Conservation (phyloP, 495 filamentous ascomycete genomes). For the Daldinia vernicosa region DNA sequence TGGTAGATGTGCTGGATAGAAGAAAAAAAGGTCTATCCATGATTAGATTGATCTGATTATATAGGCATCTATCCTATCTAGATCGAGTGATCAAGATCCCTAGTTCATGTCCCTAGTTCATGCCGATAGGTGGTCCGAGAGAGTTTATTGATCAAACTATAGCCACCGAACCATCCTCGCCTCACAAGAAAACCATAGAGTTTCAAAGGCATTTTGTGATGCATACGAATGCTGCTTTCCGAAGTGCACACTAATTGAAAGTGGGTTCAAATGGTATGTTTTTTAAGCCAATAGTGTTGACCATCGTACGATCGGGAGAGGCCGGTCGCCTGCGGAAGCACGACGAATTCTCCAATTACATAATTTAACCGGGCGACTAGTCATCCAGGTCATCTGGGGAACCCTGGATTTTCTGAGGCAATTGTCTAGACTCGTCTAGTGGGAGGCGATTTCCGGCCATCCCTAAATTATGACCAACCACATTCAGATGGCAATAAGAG, state of each 20-base stretch:
- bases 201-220: slow-evolving; percentile 32
- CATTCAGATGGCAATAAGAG: too few relatives aligned
- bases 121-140: slow-evolving; percentile 25
- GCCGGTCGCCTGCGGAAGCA: slow-evolving; percentile 9
- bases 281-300: slow-evolving; percentile 17
- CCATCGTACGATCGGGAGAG: slow-evolving; percentile 38
- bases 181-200: slow-evolving; percentile 26
- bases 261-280: slow-evolving; percentile 34
- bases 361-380: slow-evolving; percentile 1
- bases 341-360: not conserved
- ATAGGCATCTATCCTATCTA: slow-evolving; percentile 22
- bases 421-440: not conserved
- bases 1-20: slow-evolving; percentile 16
- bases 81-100: slow-evolving; percentile 15
- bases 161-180: slow-evolving; percentile 40
- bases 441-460: not conserved
- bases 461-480: not conserved
- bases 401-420: not conserved
- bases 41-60: slow-evolving; percentile 35
- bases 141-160: slow-evolving; percentile 26
- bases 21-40: not conserved
- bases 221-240: slow-evolving; percentile 28
- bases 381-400: not conserved
- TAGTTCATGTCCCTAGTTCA: slow-evolving; percentile 11
- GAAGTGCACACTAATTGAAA: slow-evolving; percentile 17